These are phyloP conservation scores for Pulveroboletus ravenelii DNA, from an alignment of 768 basidiomycete species.

Conservation along the genomic window DNA sequence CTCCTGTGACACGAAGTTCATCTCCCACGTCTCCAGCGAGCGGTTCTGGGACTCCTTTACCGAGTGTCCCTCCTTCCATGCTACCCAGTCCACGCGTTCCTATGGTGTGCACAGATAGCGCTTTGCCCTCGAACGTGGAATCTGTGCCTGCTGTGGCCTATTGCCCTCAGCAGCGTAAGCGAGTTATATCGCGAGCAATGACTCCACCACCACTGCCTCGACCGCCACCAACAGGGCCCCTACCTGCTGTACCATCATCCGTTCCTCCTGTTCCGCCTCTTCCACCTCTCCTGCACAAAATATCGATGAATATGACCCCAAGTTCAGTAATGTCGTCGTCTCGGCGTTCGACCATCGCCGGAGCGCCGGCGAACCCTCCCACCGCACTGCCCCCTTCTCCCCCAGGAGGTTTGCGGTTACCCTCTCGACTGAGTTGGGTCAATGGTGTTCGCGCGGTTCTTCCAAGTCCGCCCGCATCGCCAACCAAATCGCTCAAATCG, in stretches of 20 bases:
- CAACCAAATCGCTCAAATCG: slow-evolving; percentile 14
- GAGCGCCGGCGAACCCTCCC: slow-evolving; percentile 2
- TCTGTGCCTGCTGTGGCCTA: slow-evolving; percentile 6
- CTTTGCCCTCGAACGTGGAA: slow-evolving; percentile 15
- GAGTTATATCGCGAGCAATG: slow-evolving; percentile 22
- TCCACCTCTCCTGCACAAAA: slow-evolving; percentile 19
- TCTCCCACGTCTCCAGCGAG: slow-evolving; percentile 1
- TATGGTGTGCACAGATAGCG: slow-evolving; percentile 1
- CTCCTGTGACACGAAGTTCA: slow-evolving; percentile 1
- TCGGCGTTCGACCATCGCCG: slow-evolving; percentile 7
- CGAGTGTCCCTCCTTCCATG: neutral
- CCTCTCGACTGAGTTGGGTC: slow-evolving; percentile 29
- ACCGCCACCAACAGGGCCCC: slow-evolving; percentile 27
- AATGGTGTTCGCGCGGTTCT: slow-evolving; percentile 23
- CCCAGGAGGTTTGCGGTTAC: slow-evolving; percentile 29
- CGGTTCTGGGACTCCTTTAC: neutral
- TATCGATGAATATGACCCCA: slow-evolving; percentile 7
- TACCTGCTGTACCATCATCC: slow-evolving; percentile 25
- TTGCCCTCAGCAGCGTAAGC: slow-evolving; percentile 20
- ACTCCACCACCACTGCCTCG: slow-evolving; percentile 24
- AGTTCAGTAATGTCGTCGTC: slow-evolving; percentile 4
- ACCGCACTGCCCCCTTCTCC: slow-evolving; percentile 23
- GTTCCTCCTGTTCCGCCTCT: slow-evolving; percentile 26
- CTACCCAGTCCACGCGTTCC: slow-evolving; percentile 5
- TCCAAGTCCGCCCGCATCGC: slow-evolving; percentile 31